Evolutionary conservation across 352 stramenopile genomes (phyloP), one percentile per base, ranked within the genome.

Genomic region (Globisporangium rhizosaccharum): DNA sequence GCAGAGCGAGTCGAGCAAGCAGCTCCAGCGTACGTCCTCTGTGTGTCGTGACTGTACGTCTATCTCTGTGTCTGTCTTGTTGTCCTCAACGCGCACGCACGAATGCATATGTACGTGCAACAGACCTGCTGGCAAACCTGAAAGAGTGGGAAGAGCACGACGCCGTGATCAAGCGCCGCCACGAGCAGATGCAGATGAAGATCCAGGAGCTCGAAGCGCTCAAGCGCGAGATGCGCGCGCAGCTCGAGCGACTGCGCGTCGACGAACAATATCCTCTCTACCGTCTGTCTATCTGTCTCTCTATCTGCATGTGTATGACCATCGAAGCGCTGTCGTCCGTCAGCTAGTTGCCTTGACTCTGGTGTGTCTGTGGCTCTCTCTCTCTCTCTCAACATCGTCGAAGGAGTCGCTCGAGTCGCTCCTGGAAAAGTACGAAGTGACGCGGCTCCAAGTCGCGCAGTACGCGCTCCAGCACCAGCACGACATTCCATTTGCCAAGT

Each of bases 401-500:
- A 87, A 86, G 62, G 66, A 85, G 50, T 80, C 75, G 47, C 66
- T 89, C 18, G 73, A 87, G 11, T 46, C 71, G 41, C 59, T 92
- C 42, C 57, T 88, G 30, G 71, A 87, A 55, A 83, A 86, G 59
- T 88, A 90, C 59, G 82, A 92, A 51, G 63, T 78, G 51, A 79
- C 73, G 7, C 76, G 73, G 7, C 74, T 88, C 53, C 63, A 85
- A 20, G 70, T 85, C 18, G 56, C 88, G 51, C 67, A 83, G 64
- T 88, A 82, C 57, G 71, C 72, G 17, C 53, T 82, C 49, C 66
- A 72, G 45, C 82, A 92, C 52, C 79, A 87, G 57, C 76, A 84
- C 59, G 82, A 92, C 12, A 76, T 92, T 33, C 76, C 79, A 25
- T 61, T 71, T 28, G 79, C 82, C 66, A 92, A 92, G 82, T 91